A percentile compares a stretch with the other conserved stretches of the same genome.
Conservation (phyloP, 1,284 basidiomycete species). For the Stygiomarasmius scandens region DNA sequence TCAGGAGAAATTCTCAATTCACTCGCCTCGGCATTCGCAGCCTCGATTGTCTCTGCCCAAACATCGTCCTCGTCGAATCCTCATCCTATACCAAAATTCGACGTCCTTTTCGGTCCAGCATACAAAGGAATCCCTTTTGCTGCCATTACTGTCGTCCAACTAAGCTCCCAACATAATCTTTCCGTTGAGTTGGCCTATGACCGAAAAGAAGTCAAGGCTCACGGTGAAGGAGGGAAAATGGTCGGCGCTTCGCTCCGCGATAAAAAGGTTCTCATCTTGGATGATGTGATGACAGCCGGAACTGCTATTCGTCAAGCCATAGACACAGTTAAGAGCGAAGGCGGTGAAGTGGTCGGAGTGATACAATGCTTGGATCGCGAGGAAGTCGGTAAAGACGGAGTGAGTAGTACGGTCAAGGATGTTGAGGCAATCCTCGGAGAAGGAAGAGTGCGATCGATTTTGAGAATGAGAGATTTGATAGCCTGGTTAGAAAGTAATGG, state of each 20-base stretch:
- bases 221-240: conserved; percentile 95
- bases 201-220: conserved; percentile 94
- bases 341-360: conserved; percentile 87
- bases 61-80: conserved; percentile 19
- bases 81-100: conserved; percentile 68
- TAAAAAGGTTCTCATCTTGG: conserved; percentile 84
- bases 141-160: conserved; percentile 81
- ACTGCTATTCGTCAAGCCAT: conserved; percentile 89
- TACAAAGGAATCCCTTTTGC: conserved; percentile 98
- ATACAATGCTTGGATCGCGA: conserved; percentile 90
- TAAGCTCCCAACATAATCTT: conserved; percentile 68
- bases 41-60: conserved; percentile 63
- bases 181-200: conserved; percentile 89
- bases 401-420: conserved; percentile 79
- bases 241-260: conserved; percentile 86
- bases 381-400: conserved; percentile 77
- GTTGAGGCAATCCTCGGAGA: conserved; percentile 78
- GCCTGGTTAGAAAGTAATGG: conserved; percentile 77
- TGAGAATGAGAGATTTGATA: conserved; percentile 88
- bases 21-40: conserved; percentile 87
- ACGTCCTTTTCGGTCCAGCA: conserved; percentile 94
- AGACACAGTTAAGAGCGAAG: conserved; percentile 66
- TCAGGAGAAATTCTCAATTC: conserved; percentile 82
- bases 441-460: conserved; percentile 72
- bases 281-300: conserved; percentile 97